Evolutionary conservation across 176 grass and related monocot species (phyloP).

Genomic region (Juncus effusus): DNA sequence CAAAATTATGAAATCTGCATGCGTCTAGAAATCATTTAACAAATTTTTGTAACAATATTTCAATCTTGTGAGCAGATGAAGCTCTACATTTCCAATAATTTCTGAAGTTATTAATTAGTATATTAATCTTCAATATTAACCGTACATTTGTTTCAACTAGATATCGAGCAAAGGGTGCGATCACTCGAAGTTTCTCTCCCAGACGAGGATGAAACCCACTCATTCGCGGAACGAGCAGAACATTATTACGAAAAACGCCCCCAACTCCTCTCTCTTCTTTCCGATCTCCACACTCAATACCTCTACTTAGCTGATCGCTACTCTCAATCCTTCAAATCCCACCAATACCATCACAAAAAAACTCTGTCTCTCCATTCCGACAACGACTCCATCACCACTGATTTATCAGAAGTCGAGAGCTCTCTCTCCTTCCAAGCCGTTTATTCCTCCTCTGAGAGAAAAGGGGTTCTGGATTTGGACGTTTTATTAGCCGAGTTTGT

Average conservation of each 20-base stretch:
- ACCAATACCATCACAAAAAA: background rate
- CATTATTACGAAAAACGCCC: conserved; percentile 80
- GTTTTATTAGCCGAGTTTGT: conserved; percentile 61
- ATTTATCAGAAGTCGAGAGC: conserved; percentile 72
- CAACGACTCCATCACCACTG: conserved; percentile 39
- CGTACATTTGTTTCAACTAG: conserved; percentile 21
- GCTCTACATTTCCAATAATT: no score
- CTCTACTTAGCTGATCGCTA: conserved; percentile 94
- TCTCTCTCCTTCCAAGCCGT: conserved; percentile 70
- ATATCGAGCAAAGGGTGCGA: conserved; percentile 78
- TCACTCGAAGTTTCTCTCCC: conserved; percentile 45
- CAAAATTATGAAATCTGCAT: no score
- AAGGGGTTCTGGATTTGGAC: background rate
- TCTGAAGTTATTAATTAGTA: no score
- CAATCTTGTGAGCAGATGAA: no score
- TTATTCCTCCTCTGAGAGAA: background rate
- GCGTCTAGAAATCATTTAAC: no score
- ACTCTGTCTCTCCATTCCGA: conserved; percentile 2
- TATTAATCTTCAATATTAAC: no score
- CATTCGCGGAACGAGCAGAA: conserved; percentile 70
- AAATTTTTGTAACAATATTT: no score
- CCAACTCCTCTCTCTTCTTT: conserved; percentile 75
- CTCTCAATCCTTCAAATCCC: conserved; percentile 42
- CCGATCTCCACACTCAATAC: conserved; percentile 85
- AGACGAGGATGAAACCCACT: conserved; percentile 51